These are phyloP conservation scores for Penicillium expansum DNA, from an alignment of 2,329 filamentous ascomycete species.

Conservation along the genomic window DNA sequence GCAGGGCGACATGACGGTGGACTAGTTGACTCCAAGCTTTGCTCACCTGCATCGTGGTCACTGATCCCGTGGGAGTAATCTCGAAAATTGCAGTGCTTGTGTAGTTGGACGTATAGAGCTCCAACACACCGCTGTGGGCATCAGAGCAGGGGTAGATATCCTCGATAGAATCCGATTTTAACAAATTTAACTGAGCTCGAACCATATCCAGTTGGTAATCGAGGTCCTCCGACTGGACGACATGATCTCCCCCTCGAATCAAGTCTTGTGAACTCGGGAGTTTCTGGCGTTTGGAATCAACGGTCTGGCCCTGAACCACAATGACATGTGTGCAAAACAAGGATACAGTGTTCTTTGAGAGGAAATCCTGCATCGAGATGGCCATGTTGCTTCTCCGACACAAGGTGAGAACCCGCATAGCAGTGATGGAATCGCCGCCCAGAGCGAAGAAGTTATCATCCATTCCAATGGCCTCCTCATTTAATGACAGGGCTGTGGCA, in stretches of 20 bases:
- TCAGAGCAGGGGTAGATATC: too few species aligned
- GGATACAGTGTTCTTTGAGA: background rate
- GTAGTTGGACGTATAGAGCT: too few species aligned
- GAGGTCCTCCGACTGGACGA: too few species aligned
- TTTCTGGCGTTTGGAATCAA: background rate
- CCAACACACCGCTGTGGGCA: too few species aligned
- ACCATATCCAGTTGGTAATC: too few species aligned
- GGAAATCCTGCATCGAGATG: slow-evolving; percentile 2
- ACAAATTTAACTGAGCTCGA: too few species aligned
- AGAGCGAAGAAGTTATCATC: slow-evolving; percentile 35
- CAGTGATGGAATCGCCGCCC: slow-evolving; percentile 45
- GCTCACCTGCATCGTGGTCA: too few species aligned
- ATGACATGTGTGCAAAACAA: background rate
- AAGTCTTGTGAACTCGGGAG: background rate
- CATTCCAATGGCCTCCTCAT: slow-evolving; percentile 15
- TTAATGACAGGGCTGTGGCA: slow-evolving; percentile 6
- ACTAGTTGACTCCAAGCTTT: too few species aligned
- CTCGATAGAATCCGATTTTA: too few species aligned
- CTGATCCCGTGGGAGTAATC: too few species aligned
- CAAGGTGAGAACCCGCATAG: slow-evolving; percentile 43
- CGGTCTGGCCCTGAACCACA: background rate
- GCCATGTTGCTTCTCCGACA: slow-evolving; percentile 29
- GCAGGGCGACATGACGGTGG: too few species aligned
- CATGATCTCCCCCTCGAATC: background rate
- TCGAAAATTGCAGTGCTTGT: too few species aligned